These are phyloP conservation scores for Aspergillus wentii DNA, from an alignment of 495 filamentous ascomycete species.

Conservation along the genomic window DNA sequence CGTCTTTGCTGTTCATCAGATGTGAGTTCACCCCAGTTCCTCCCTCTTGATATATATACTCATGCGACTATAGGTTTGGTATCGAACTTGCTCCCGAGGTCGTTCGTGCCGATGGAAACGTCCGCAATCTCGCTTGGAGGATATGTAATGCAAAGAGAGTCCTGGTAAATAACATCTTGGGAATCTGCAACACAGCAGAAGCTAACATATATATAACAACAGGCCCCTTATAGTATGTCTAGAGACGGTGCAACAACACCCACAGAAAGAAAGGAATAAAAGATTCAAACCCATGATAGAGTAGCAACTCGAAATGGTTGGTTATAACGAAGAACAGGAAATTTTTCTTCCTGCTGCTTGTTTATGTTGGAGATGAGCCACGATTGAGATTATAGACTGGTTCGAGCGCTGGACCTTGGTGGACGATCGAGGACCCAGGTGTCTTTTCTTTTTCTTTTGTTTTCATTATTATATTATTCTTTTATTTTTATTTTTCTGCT, in stretches of 20 bases:
- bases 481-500: too few species aligned
- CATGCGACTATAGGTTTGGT: constrained; percentile 61
- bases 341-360: not conserved
- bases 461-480: too few species aligned
- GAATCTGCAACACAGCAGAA: not conserved
- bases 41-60: constrained; percentile 1
- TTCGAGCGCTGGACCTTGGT: too few species aligned
- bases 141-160: constrained; percentile 95
- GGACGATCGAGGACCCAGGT: too few species aligned
- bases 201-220: constrained; percentile 1
- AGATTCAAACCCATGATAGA: not conserved
- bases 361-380: not conserved
- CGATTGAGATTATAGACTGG: too few species aligned
- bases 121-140: constrained; percentile 88
- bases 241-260: constrained; percentile 39
- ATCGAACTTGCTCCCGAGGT: constrained; percentile 93
- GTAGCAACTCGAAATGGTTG: too few species aligned
- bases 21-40: constrained; percentile 42
- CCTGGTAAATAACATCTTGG: constrained; percentile 55
- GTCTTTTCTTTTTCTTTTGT: too few species aligned
- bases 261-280: constrained; percentile 22
- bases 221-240: constrained; percentile 48
- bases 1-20: constrained; percentile 90
- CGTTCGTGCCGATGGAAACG: constrained; percentile 87
- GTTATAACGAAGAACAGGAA: not conserved